phyloP scores from a whole-genome alignment of 2,329 filamentous ascomycete genomes.

The Talaromyces sp. region DNA sequence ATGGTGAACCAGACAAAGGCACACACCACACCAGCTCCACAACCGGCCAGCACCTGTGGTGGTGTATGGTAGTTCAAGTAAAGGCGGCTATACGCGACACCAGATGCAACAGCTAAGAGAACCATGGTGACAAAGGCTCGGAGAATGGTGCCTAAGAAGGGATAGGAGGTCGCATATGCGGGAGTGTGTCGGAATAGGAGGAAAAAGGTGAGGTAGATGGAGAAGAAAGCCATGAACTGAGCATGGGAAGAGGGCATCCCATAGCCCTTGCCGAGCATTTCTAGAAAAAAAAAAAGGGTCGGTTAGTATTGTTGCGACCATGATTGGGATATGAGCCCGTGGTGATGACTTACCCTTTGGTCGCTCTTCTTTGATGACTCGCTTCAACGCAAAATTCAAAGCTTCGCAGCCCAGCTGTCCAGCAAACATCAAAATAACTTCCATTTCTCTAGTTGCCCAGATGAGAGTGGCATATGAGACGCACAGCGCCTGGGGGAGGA shows the following conservation, averaged over 20 bases:
- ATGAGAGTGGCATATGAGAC: conserved; percentile 87
- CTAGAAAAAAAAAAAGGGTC: conserved; percentile 36
- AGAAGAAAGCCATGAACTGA: conserved; percentile 93
- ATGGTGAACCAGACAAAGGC: conserved; percentile 78
- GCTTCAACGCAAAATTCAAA: conserved; percentile 86
- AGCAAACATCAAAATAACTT: conserved; percentile 84
- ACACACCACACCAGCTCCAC: conserved; percentile 68
- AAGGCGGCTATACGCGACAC: conserved; percentile 79
- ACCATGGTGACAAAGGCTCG: conserved; percentile 61
- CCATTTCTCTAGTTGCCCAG: conserved; percentile 87
- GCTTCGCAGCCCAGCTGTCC: conserved; percentile 92
- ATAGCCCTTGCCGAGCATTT: conserved; percentile 85
- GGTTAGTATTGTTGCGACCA: neutral
- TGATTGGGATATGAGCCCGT: neutral
- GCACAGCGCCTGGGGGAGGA: conserved; percentile 88
- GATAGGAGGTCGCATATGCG: conserved; percentile 47
- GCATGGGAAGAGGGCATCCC: conserved; percentile 97
- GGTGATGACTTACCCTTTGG: conserved; percentile 65
- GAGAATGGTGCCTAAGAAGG: conserved; percentile 50
- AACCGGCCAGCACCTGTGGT: conserved; percentile 83
- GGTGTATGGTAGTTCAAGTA: conserved; percentile 93
- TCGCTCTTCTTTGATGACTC: conserved; percentile 87
- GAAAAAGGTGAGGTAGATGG: conserved; percentile 80
- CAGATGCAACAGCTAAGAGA: conserved; percentile 63
- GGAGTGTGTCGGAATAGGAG: conserved; percentile 77